Evolutionary conservation across 768 basidiomycete species (phyloP).

Genomic region (Sporobolomyces phaffii): DNA sequence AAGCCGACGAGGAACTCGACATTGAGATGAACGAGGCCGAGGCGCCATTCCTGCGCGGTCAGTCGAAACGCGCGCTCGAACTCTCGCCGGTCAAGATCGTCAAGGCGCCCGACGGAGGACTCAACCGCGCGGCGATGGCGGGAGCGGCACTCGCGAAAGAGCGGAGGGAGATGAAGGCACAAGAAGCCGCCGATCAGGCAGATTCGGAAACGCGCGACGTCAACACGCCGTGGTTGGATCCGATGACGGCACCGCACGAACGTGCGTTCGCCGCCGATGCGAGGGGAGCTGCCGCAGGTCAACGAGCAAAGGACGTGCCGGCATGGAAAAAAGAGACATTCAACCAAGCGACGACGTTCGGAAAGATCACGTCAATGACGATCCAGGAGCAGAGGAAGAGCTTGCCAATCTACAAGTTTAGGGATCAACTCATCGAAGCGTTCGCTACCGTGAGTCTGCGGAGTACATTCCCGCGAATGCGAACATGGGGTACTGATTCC

Average conservation of each 20-base stretch:
- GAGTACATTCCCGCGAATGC: too few species aligned
- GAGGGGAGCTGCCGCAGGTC: conserved; percentile 58
- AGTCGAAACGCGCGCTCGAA: conserved; percentile 90
- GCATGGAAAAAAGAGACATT: conserved; percentile 87
- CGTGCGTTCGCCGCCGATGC: conserved; percentile 89
- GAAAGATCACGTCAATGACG: conserved; percentile 79
- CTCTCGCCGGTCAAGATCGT: conserved; percentile 96
- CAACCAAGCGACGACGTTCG: conserved; percentile 93
- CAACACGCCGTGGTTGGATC: conserved; percentile 93
- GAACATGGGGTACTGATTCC: too few species aligned
- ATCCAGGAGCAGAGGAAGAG: conserved; percentile 90
- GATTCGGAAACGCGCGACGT: conserved; percentile 93
- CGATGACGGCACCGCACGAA: conserved; percentile 84
- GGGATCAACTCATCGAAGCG: conserved; percentile 80
- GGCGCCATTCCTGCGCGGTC: conserved; percentile 88
- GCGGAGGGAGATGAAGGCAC: conserved; percentile 83
- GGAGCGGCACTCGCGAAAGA: conserved; percentile 93
- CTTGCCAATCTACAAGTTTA: conserved; percentile 90
- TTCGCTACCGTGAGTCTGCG: conserved; percentile 70
- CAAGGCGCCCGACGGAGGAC: conserved; percentile 94
- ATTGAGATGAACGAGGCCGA: conserved; percentile 97
- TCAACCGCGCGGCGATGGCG: conserved; percentile 90
- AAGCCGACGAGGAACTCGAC: conserved; percentile 88
- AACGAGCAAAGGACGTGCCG: conserved; percentile 73
- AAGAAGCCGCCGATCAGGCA: conserved; percentile 87